phyloP scores from a whole-genome alignment of 2,329 filamentous ascomycete species.

The Neonectria neomacrospora region DNA sequence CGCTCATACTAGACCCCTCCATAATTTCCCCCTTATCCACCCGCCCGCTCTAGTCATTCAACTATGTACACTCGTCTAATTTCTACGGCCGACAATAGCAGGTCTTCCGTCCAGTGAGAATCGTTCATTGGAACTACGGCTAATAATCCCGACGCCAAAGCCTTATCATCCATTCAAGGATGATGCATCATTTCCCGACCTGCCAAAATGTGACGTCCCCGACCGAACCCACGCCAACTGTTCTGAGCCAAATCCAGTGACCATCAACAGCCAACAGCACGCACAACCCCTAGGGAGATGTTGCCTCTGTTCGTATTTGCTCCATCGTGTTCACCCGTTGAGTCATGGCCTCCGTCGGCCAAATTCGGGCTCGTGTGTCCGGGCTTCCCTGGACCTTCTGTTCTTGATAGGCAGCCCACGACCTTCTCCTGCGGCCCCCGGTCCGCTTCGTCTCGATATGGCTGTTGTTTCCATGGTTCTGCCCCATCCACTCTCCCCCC shows the following conservation, averaged over 20 bases:
- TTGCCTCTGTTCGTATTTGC: constrained; percentile 26
- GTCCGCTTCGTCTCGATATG: background rate
- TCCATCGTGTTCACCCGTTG: constrained; percentile 11
- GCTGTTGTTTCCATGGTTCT: background rate
- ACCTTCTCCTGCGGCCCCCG: background rate
- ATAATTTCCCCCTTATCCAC: constrained; percentile 40
- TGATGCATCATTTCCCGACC: constrained; percentile 22
- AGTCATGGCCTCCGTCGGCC: constrained; percentile 9
- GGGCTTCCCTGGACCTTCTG: background rate
- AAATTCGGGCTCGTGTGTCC: constrained; percentile 5
- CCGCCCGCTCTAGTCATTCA: constrained; percentile 20
- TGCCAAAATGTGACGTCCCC: background rate
- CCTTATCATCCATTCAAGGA: constrained; percentile 34
- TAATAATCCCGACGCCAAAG: constrained; percentile 11
- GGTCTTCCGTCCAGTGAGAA: constrained; percentile 6
- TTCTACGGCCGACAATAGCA: constrained; percentile 19
- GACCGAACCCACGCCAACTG: constrained; percentile 7
- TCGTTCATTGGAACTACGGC: constrained; percentile 8
- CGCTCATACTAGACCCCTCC: constrained; percentile 25
- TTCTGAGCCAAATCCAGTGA: constrained; percentile 13
- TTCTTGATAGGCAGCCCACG: constrained; percentile 4
- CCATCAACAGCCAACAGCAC: background rate
- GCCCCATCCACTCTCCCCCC: background rate
- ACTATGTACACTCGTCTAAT: constrained; percentile 4
- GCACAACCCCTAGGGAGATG: constrained; percentile 1